These are phyloP conservation scores for Backusella mclennaniae DNA, from an alignment of 192 early-diverging fungal species.

Conservation along the genomic window DNA sequence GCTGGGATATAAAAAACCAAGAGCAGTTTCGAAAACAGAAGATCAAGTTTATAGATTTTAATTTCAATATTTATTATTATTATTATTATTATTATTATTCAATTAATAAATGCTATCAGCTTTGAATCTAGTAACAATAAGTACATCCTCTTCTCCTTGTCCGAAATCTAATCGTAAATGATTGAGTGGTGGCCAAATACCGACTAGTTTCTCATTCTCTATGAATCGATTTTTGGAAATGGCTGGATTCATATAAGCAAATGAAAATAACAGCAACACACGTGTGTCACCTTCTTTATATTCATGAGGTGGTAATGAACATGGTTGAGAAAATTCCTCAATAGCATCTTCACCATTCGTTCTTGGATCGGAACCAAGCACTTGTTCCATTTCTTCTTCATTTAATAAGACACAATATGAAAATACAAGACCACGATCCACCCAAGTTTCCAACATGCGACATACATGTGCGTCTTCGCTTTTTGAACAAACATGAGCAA, in stretches of 20 bases:
- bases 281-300: neutral
- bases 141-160: neutral
- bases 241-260: neutral
- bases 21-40: slow-evolving; percentile 24
- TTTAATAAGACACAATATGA: neutral
- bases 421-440: neutral
- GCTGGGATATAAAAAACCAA: slow-evolving; percentile 22
- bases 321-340: slow-evolving; percentile 2
- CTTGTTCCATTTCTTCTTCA: neutral
- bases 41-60: slow-evolving; percentile 30
- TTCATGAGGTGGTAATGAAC: neutral
- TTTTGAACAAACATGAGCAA: neutral
- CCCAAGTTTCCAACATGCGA: neutral
- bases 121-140: slow-evolving; percentile 6
- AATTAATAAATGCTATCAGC: slow-evolving; percentile 7
- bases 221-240: neutral
- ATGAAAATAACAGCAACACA: neutral
- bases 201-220: neutral
- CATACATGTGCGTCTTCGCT: neutral
- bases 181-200: neutral
- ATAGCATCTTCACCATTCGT: neutral
- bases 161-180: neutral
- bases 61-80: neutral
- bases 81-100: neutral
- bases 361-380: neutral